Base-by-base conservation (phyloP, 768 basidiomycete genomes). In the Leucocoprinus birnbaumii region DNA sequence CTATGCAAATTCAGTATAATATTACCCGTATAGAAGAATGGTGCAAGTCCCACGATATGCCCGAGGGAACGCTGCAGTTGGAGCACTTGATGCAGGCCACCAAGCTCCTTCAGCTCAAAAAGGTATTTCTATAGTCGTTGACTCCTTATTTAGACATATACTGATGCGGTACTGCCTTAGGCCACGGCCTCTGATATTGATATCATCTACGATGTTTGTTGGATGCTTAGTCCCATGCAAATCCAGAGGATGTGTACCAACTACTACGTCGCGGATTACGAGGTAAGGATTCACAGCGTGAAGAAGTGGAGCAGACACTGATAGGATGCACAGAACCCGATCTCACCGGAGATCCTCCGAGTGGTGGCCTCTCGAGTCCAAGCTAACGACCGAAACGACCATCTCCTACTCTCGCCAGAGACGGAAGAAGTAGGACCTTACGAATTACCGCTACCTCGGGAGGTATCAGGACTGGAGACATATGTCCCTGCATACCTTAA, bases 21-120 rank as follows among this genome's bases (percentile, higher is more conserved):
- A 97, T 98, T 67, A 98, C 95, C 26, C 85, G 91, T 24, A 90
- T 95, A 64, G 93, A 95, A 65, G 95, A 98, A 72, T 98, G 97
- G 97, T 99, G 97, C 78, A 98, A 99, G 74, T 95, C 97, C 22
- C 97, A 98, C 66, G 94, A 97, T 66, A 98, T 99, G 94, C 97
- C 96, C 1, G 97, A 99, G 68, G 97, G 97, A 8, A 92, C 93
- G 16, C 79, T 99, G 25, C 97, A 98, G 69, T 78, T 99, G 53
- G 97, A 99, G 72, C 95, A 98, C 73, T 80, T 99, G 73, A 97
- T 98, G 94, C 97, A 99, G 77, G 97, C 97, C 53, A 98, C 97
- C 64, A 98, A 99, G 73, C 74, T 99, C 52, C 77, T 99, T 22
- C 97, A 99, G 70, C 76, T 99, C 65, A 99, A 98, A 78, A 99